Evolutionary conservation across 1,284 basidiomycete genomes (phyloP), one percentile per base, ranked within the genome.

Genomic region (Tausonia pullulans): DNA sequence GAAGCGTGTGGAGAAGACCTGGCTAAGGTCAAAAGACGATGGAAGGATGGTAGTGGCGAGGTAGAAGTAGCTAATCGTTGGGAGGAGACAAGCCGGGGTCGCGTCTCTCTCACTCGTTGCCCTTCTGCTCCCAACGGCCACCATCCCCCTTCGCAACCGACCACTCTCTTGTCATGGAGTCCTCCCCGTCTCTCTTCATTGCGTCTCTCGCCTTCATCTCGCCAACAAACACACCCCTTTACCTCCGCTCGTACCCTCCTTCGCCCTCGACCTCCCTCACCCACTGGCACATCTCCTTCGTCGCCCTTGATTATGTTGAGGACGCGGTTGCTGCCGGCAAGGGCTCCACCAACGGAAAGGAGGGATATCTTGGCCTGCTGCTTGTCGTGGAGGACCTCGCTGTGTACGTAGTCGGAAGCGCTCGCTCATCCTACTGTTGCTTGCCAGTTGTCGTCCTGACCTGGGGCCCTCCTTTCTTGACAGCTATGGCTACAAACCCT

Each of bases 401-500:
- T 0, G 60, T 66, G 65, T 66, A 39, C 44, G 65, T 52, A n/a
- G 44, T 55, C 43, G 4, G n/a, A 10, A 6, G 27, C 8, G 4
- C 43, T 44, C 50, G 11, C 13, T 8, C 14, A 2, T 13, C 8
- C 16, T 59, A n/a, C 27, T 45, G 41, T 5, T 11, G 10, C 43
- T 49, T 39, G 10, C 11, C 48, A 4, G 27, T 48, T 3, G 3
- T 41, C 27, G 10, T 3, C 41, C 44, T 10, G 40, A 61, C n/a
- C 43, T 10, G 13, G 10, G 27, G 13, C 10, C 10, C 5, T 39
- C 3, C 10, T 41, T 55, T 16, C 3, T 9, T 46, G 16, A 5
- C 8, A 66, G 65, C 1, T 66, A 66, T 16, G 65, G 65, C 51
- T 66, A 66, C 61, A 62, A 63, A 51, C 65, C 65, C 1, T 63